A percentile compares a stretch with the other conserved stretches of the same genome.
Evolutionary conservation across 2,329 filamentous ascomycete genomes (phyloP).

Genomic region (Trichoderma harzianum): DNA sequence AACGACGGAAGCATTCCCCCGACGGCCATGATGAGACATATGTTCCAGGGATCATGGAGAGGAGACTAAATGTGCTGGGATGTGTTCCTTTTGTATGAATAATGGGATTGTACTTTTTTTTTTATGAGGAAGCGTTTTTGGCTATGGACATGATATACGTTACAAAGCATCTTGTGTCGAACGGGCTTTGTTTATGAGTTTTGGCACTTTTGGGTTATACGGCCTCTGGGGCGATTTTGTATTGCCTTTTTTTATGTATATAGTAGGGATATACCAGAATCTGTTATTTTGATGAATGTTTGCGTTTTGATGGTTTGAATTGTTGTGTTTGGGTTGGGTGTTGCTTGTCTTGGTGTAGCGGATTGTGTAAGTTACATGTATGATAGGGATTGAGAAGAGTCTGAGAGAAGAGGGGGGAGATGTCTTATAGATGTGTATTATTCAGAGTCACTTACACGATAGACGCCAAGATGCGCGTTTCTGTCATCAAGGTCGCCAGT

Average conservation of each 20-base stretch:
- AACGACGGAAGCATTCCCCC: constrained; percentile 28
- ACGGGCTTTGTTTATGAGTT: not conserved
- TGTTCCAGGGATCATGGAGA: constrained; percentile 25
- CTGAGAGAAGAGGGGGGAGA: not conserved
- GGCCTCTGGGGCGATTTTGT: not conserved
- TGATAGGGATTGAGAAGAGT: not conserved
- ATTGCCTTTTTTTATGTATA: not conserved
- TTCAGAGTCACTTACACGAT: not conserved
- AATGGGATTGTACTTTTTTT: not conserved
- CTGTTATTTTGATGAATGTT: not conserved
- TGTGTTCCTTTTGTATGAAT: not conserved
- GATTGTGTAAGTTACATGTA: not conserved
- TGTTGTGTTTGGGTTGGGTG: not conserved
- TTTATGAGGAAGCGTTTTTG: not conserved
- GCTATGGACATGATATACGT: not conserved
- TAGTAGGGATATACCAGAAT: not conserved
- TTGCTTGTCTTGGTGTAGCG: not conserved
- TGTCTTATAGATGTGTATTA: not conserved
- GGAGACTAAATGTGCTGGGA: not conserved
- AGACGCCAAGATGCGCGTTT: not conserved
- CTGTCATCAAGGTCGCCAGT: accelerated
- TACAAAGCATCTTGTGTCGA: not conserved
- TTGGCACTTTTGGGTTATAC: not conserved
- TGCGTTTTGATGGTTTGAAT: not conserved
- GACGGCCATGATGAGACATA: constrained; percentile 27